Evolutionary conservation across 2,329 filamentous ascomycete species (phyloP).

Genomic region (Gaeumannomyces tritici): DNA sequence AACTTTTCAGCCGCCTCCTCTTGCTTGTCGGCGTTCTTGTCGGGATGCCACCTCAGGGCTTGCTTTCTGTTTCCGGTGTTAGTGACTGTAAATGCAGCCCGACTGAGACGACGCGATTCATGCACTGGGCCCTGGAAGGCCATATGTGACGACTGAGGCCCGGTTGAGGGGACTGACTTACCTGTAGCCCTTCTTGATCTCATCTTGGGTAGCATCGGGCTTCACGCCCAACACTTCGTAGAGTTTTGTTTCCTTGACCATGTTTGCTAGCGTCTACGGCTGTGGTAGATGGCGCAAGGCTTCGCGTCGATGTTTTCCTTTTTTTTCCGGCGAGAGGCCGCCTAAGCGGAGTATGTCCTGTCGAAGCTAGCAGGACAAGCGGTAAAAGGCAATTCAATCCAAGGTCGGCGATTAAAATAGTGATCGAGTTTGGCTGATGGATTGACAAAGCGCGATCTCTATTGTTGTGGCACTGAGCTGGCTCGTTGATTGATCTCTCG

Average conservation of each 20-base stretch:
- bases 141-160: neutral
- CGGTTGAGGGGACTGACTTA: slow-evolving; percentile 29
- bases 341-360: neutral
- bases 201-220: slow-evolving; percentile 74
- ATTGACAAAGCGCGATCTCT: neutral
- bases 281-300: neutral
- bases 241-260: slow-evolving; percentile 39
- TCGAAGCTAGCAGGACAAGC: neutral
- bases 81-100: neutral
- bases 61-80: slow-evolving; percentile 51
- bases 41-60: slow-evolving; percentile 86
- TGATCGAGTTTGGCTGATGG: neutral
- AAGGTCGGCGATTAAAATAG: neutral
- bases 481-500: neutral
- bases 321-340: neutral
- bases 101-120: neutral
- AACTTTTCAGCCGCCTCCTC: slow-evolving; percentile 75
- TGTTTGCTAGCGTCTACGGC: slow-evolving; percentile 10
- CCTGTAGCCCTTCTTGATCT: slow-evolving; percentile 95
- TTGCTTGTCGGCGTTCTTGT: slow-evolving; percentile 94
- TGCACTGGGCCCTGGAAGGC: neutral
- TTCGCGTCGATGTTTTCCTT: neutral
- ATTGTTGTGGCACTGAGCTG: neutral
- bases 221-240: slow-evolving; percentile 80
- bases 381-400: neutral